Conservation (phyloP, 2,329 filamentous ascomycete genomes). For the Monilinia fructicola region DNA sequence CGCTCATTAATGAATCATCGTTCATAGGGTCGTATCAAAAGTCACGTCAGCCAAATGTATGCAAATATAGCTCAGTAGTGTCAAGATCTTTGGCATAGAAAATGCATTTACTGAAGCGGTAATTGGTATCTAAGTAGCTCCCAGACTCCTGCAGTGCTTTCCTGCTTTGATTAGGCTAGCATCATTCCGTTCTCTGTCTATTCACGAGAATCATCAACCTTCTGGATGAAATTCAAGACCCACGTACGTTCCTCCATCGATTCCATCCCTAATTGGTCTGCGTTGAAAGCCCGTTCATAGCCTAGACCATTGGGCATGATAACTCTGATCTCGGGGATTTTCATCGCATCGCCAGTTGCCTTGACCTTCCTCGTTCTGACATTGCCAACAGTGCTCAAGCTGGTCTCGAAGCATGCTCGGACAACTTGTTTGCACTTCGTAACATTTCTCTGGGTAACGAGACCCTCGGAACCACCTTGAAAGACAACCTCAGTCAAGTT, state of each 20-base stretch:
- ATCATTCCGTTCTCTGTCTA: neutral
- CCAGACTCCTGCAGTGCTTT: neutral
- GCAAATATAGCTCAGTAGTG: too few relatives aligned
- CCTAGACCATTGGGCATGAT: neutral
- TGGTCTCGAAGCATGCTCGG: neutral
- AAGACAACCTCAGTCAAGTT: slow-evolving; percentile 1
- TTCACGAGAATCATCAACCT: neutral
- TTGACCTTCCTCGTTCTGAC: too few relatives aligned
- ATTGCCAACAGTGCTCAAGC: neutral
- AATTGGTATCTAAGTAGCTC: neutral
- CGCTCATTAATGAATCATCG: too few relatives aligned
- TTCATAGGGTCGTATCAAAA: too few relatives aligned
- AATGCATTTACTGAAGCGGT: neutral
- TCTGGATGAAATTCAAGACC: neutral
- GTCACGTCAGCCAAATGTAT: too few relatives aligned
- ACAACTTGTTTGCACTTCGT: neutral
- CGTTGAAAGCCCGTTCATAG: neutral
- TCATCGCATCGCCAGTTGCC: neutral
- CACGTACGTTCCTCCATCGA: slow-evolving; percentile 4
- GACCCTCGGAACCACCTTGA: neutral
- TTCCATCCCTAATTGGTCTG: neutral
- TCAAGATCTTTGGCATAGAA: too few relatives aligned
- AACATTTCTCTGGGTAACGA: neutral
- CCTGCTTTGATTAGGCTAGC: neutral
- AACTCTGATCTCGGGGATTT: neutral